Conservation (phyloP, 495 filamentous ascomycete genomes). For the Chaetomium tenue region DNA sequence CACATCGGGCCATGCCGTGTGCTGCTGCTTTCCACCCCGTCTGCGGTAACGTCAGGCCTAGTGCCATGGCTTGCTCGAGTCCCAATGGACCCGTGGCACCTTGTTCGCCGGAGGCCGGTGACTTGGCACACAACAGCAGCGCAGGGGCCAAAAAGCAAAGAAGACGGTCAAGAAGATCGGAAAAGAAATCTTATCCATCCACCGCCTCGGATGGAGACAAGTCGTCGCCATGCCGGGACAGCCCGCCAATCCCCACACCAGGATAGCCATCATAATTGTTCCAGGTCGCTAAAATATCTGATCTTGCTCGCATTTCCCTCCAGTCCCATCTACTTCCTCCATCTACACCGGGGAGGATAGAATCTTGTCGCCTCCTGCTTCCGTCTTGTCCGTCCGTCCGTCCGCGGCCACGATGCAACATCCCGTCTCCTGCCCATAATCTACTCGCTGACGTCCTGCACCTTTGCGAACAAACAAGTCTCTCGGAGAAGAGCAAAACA, state of each 20-base stretch:
- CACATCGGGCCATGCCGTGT: slow-evolving; percentile 27
- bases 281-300: slow-evolving; percentile 10
- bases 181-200: slow-evolving; percentile 25
- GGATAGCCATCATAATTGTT: not conserved
- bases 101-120: slow-evolving; percentile 19
- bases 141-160: slow-evolving; percentile 21
- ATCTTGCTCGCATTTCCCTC: not conserved
- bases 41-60: slow-evolving; percentile 13
- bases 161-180: slow-evolving; percentile 18
- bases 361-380: slow-evolving; percentile 7
- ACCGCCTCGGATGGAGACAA: slow-evolving; percentile 19
- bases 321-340: not conserved
- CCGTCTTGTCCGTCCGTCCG: slow-evolving; percentile 13
- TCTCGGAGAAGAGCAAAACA: slow-evolving; percentile 9
- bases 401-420: slow-evolving; percentile 43
- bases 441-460: slow-evolving; percentile 41
- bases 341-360: not conserved
- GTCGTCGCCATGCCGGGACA: not conserved
- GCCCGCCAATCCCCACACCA: slow-evolving; percentile 13
- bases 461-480: slow-evolving; percentile 46
- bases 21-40: slow-evolving; percentile 19
- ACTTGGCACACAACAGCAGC: slow-evolving; percentile 29
- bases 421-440: slow-evolving; percentile 44
- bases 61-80: slow-evolving; percentile 27
- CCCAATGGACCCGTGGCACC: slow-evolving; percentile 33